Evolutionary conservation across 129 eudicot genomes (phyloP).

Genomic region (Centrapalus pauciflorus): DNA sequence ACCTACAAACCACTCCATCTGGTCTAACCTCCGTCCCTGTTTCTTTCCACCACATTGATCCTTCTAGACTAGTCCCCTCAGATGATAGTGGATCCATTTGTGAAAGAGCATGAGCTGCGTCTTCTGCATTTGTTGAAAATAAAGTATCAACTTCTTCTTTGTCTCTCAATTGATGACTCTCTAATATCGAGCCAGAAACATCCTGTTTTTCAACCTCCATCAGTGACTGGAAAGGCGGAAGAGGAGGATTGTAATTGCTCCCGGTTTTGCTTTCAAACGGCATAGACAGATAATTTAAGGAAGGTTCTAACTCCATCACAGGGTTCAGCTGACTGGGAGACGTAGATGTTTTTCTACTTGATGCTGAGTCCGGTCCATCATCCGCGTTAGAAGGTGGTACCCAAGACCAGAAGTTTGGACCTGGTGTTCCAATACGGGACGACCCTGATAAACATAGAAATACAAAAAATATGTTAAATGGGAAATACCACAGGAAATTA

Average conservation of each 20-base stretch:
- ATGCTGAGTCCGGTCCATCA: slow-evolving; percentile 18
- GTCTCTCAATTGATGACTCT: slow-evolving; percentile 32
- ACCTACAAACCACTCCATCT: slow-evolving; percentile 84
- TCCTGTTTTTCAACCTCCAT: slow-evolving; percentile 52
- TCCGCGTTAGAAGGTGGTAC: slow-evolving; percentile 46
- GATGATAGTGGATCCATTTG: slow-evolving; percentile 31
- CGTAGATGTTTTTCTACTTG: slow-evolving; percentile 32
- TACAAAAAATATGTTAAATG: background rate
- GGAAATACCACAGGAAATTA: background rate
- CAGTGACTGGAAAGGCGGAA: slow-evolving; percentile 75
- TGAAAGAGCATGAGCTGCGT: slow-evolving; percentile 70
- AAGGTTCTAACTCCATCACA: slow-evolving; percentile 60
- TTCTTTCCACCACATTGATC: slow-evolving; percentile 94
- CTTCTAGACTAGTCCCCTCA: slow-evolving; percentile 49
- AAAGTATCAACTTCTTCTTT: slow-evolving; percentile 43
- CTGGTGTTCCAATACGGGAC: slow-evolving; percentile 51
- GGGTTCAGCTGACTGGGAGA: slow-evolving; percentile 31
- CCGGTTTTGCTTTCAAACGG: slow-evolving; percentile 60
- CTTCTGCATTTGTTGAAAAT: slow-evolving; percentile 64
- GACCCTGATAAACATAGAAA: slow-evolving; percentile 21
- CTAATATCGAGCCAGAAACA: slow-evolving; percentile 16
- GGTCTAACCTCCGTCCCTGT: slow-evolving; percentile 64
- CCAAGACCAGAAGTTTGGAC: slow-evolving; percentile 97
- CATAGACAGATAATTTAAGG: slow-evolving; percentile 35
- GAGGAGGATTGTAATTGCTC: slow-evolving; percentile 29